phyloP scores from a whole-genome alignment of 345 rosid genomes.

The Euphorbia lathyris region DNA sequence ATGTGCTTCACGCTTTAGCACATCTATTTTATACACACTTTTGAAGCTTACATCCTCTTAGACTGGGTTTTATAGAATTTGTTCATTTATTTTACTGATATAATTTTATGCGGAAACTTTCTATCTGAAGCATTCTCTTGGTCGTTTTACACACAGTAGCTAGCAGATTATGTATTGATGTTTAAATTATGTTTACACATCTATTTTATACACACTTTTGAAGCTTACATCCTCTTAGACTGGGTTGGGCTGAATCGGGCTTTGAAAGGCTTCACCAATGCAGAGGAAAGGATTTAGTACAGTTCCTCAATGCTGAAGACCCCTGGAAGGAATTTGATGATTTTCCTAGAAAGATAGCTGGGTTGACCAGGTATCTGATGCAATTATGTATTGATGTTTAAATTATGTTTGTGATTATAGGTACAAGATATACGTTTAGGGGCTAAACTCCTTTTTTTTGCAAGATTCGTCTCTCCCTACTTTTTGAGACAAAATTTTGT shows the following conservation, averaged over 20 bases:
- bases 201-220: no score
- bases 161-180: no score
- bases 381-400: background rate
- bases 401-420: background rate
- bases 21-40: no score
- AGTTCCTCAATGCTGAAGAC: conserved; percentile 49
- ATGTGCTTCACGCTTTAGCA: no score
- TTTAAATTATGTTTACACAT: no score
- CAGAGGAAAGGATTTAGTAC: conserved; percentile 81
- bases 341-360: conserved; percentile 86
- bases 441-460: background rate
- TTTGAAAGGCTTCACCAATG: conserved; percentile 98
- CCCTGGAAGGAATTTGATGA: conserved; percentile 72
- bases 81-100: no score
- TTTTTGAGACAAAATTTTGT: background rate
- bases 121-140: no score
- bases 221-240: no score
- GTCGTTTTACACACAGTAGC: no score
- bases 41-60: no score
- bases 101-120: no score
- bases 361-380: conserved; percentile 69
- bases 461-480: background rate
- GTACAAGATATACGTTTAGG: background rate
- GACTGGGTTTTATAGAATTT: no score
- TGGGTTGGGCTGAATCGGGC: conserved; percentile 97